phyloP scores from a whole-genome alignment of 768 basidiomycete species.

The Chlorophyllum brunneum region DNA sequence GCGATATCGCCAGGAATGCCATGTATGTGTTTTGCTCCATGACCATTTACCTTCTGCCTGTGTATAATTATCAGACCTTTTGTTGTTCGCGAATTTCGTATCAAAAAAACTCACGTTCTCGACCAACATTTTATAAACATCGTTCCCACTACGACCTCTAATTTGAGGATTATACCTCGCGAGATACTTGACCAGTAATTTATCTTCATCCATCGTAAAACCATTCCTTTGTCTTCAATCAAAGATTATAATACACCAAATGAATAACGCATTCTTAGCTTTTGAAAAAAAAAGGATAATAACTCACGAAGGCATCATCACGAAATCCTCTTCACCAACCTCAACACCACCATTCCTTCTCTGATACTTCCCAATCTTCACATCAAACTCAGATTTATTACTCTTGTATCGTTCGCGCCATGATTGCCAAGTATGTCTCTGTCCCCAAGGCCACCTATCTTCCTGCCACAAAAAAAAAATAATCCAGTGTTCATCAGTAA shows the following conservation, averaged over 20 bases:
- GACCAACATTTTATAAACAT: constrained; percentile 11
- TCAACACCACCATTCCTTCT: not conserved
- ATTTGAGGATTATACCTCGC: not conserved
- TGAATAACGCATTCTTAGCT: too few relatives aligned
- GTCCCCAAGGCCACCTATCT: constrained; percentile 46
- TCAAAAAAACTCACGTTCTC: constrained; percentile 45
- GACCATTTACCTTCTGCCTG: constrained; percentile 41
- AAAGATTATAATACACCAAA: too few relatives aligned
- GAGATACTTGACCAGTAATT: not conserved
- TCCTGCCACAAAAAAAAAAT: constrained; percentile 27
- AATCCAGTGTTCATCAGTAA: too few relatives aligned
- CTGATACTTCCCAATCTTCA: constrained; percentile 36
- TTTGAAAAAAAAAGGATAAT: too few relatives aligned
- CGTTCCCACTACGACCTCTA: not conserved
- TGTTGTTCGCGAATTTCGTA: too few relatives aligned
- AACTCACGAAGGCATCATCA: not conserved
- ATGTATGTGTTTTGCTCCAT: constrained; percentile 50
- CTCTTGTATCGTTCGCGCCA: constrained; percentile 60
- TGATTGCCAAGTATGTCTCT: constrained; percentile 48
- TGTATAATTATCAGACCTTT: too few relatives aligned
- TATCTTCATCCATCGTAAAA: not conserved
- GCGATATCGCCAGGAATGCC: constrained; percentile 63
- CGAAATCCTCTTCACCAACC: not conserved
- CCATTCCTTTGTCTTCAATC: not conserved
- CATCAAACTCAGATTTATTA: constrained; percentile 38